phyloP scores from a whole-genome alignment of 2,329 filamentous ascomycete species.

The Paecilomyces sp. region DNA sequence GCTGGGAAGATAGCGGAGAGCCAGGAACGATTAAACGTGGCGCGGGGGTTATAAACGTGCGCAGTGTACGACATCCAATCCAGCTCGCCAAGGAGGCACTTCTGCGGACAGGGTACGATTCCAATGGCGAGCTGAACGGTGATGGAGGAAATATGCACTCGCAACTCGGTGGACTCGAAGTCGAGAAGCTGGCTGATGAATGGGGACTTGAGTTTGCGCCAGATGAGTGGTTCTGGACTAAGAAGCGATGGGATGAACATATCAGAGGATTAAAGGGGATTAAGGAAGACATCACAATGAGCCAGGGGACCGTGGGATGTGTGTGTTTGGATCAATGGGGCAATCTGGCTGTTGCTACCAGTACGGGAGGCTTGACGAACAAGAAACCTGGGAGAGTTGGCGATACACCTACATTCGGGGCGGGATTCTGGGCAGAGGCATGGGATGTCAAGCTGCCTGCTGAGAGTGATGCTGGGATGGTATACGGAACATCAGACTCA shows the following conservation, averaged over 20 bases:
- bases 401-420: slow-evolving; percentile 75
- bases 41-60: slow-evolving; percentile 67
- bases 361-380: slow-evolving; percentile 75
- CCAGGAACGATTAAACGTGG: slow-evolving; percentile 65
- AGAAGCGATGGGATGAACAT: slow-evolving; percentile 73
- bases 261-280: slow-evolving; percentile 46
- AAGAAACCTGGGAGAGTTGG: slow-evolving; percentile 80
- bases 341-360: slow-evolving; percentile 60
- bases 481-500: not conserved
- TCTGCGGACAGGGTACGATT: slow-evolving; percentile 42
- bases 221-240: slow-evolving; percentile 69
- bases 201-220: slow-evolving; percentile 63
- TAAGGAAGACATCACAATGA: slow-evolving; percentile 37
- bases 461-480: not conserved
- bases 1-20: slow-evolving; percentile 2
- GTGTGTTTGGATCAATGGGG: slow-evolving; percentile 74
- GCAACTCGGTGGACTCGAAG: slow-evolving; percentile 59
- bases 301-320: slow-evolving; percentile 78
- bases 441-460: slow-evolving; percentile 50
- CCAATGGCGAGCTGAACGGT: slow-evolving; percentile 49
- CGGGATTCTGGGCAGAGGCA: slow-evolving; percentile 85
- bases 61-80: slow-evolving; percentile 72
- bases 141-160: slow-evolving; percentile 47
- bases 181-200: slow-evolving; percentile 58
- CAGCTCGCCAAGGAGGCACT: slow-evolving; percentile 65